Evolutionary conservation across 78 protist species (phyloP), one percentile per base, ranked within the genome.

Genomic region (Polysphondylium violaceum): DNA sequence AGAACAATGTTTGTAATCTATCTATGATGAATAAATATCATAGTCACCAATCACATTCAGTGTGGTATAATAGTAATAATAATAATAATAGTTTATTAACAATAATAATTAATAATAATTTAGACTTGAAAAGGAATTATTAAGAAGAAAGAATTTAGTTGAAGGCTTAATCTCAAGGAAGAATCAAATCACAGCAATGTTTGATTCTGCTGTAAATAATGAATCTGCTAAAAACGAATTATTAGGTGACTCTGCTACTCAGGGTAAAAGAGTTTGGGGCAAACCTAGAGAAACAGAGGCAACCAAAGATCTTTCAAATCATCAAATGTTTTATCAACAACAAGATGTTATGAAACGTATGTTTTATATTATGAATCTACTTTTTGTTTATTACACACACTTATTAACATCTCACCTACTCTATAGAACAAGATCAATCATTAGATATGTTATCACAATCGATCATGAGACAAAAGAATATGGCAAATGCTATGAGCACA

Each of bases 211-310:
- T 23, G 64, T 61, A 27, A 77, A 77, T 63, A 77, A 77, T 50
- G 64, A 44, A 17, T 31, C 38, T 9, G 36, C 36, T 56, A 81
- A 67, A 25, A 69, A 69, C 58, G 91, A 68, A 69, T 43, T 83
- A 36, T 27, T 83, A 29, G 91, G 91, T 38, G 71, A 35, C 29
- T 17, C 7, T 47, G 11, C 7, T 47, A 47, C 7, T 9, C 40
- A 27, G 23, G 23, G 61, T 9, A 55, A n/a, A 29, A 35, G 74
- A 55, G 50, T 41, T 16, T 71, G 89, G 44, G 79, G 88, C 33
- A 75, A 75, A 59, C 86, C 69, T 59, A 78, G 51, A 58, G 91
- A 83, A 19, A 83, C 64, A 31, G 91, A 83, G 5, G 19, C 12
- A 14, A 83, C 91, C 2, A 31, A 51, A 69, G 41, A 59, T 23